phyloP scores from a whole-genome alignment of 2,329 filamentous ascomycete genomes.

The Hymenoscyphus infarciens region DNA sequence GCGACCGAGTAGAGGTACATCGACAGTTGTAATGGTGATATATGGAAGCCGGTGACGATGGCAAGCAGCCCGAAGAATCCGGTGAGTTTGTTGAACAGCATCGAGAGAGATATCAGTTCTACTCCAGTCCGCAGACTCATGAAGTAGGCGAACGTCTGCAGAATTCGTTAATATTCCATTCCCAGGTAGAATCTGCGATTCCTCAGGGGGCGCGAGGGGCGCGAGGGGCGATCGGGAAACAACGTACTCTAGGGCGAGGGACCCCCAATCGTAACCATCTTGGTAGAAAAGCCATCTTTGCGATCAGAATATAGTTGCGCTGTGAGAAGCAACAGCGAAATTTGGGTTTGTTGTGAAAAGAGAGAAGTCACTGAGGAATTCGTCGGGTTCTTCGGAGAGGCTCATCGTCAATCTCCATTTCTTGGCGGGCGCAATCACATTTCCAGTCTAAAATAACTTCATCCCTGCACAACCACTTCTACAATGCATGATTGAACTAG shows the following conservation, averaged over 20 bases:
- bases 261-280: slow-evolving; percentile 32
- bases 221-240: not conserved
- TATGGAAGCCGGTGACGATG: slow-evolving; percentile 78
- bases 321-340: not conserved
- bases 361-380: not conserved
- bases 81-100: slow-evolving; percentile 89
- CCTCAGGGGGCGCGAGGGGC: not conserved
- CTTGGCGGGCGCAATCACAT: not conserved
- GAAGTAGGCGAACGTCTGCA: slow-evolving; percentile 76
- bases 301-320: slow-evolving; percentile 4
- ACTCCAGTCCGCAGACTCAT: slow-evolving; percentile 84
- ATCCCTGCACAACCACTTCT: too few relatives aligned
- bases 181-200: slow-evolving; percentile 7
- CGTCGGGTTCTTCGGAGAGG: slow-evolving; percentile 8
- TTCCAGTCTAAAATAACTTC: too few relatives aligned
- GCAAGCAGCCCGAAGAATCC: slow-evolving; percentile 88
- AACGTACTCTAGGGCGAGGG: slow-evolving; percentile 33
- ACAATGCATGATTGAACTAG: too few relatives aligned
- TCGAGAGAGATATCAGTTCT: slow-evolving; percentile 76
- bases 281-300: slow-evolving; percentile 29
- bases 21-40: slow-evolving; percentile 78
- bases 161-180: slow-evolving; percentile 17
- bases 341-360: not conserved
- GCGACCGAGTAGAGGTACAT: slow-evolving; percentile 87
- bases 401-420: not conserved